Conservation (phyloP, 2,329 filamentous ascomycete species). For the Venturia effusa region DNA sequence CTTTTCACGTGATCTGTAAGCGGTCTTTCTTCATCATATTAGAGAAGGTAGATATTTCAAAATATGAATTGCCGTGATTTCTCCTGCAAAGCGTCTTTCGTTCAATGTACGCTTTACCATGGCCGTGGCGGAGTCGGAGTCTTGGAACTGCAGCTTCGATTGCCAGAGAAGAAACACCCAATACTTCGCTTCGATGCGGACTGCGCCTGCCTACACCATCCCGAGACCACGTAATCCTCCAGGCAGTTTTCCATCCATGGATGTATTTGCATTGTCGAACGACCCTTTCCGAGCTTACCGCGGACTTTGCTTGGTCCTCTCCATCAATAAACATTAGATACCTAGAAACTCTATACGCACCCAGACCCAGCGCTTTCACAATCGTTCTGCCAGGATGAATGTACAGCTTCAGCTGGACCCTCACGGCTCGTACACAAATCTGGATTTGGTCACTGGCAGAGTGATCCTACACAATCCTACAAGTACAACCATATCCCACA, state of each 20-base stretch:
- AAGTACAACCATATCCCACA: constrained; percentile 37
- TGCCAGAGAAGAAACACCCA: background rate
- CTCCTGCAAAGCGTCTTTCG: too few species aligned
- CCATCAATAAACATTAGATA: background rate
- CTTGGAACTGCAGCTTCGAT: background rate
- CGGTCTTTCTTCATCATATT: too few species aligned
- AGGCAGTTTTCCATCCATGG: background rate
- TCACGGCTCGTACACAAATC: constrained; percentile 67
- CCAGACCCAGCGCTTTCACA: background rate
- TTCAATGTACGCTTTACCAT: background rate
- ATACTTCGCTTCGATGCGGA: background rate
- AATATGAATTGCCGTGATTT: too few species aligned
- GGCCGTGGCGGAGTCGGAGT: background rate
- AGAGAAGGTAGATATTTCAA: too few species aligned
- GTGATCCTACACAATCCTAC: constrained; percentile 34
- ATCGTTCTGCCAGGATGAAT: constrained; percentile 39
- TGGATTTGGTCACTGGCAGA: constrained; percentile 58
- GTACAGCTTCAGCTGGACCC: constrained; percentile 56
- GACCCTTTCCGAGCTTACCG: background rate
- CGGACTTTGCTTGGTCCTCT: background rate
- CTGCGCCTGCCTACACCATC: background rate
- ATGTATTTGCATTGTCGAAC: background rate
- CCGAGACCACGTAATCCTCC: background rate
- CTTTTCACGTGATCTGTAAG: background rate
- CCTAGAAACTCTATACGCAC: background rate